Conservation (phyloP, 1,284 basidiomycete genomes). For the Tylopilus sp. region DNA sequence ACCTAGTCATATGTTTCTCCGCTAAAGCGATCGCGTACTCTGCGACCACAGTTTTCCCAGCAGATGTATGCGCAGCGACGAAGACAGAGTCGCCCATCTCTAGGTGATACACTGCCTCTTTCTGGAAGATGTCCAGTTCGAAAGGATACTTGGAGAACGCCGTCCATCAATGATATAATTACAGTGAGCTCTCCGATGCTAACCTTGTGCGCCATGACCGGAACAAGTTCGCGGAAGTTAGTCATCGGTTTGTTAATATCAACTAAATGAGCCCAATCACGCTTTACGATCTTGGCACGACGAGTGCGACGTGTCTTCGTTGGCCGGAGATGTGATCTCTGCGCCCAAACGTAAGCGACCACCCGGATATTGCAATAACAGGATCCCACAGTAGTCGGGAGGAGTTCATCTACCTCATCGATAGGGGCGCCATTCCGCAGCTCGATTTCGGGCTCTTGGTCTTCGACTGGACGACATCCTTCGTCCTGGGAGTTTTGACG, state of each 20-base stretch:
- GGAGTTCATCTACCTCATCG: constrained; percentile 72
- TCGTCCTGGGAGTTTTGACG: constrained; percentile 15
- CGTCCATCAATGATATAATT: constrained; percentile 10
- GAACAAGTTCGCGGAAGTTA: constrained; percentile 86
- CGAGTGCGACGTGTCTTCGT: constrained; percentile 40
- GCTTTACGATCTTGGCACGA: constrained; percentile 58
- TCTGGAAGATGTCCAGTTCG: constrained; percentile 88
- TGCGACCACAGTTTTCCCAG: constrained; percentile 99
- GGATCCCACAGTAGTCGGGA: constrained; percentile 71
- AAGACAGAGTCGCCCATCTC: constrained; percentile 98
- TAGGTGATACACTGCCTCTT: constrained; percentile 96
- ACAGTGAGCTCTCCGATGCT: constrained; percentile 4
- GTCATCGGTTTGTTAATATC: constrained; percentile 86
- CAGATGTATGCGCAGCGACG: constrained; percentile 97
- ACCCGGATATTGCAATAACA: neutral
- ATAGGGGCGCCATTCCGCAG: constrained; percentile 16
- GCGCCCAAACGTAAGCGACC: constrained; percentile 11
- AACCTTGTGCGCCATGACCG: constrained; percentile 85
- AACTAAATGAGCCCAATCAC: constrained; percentile 97
- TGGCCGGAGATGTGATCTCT: constrained; percentile 58
- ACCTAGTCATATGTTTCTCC: constrained; percentile 98
- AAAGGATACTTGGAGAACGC: constrained; percentile 71
- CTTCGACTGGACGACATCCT: constrained; percentile 9
- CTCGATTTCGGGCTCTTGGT: constrained; percentile 21
- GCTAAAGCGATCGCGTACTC: constrained; percentile 98